Conservation (phyloP, 129 eudicot species). For the Artemisia tridentata region DNA sequence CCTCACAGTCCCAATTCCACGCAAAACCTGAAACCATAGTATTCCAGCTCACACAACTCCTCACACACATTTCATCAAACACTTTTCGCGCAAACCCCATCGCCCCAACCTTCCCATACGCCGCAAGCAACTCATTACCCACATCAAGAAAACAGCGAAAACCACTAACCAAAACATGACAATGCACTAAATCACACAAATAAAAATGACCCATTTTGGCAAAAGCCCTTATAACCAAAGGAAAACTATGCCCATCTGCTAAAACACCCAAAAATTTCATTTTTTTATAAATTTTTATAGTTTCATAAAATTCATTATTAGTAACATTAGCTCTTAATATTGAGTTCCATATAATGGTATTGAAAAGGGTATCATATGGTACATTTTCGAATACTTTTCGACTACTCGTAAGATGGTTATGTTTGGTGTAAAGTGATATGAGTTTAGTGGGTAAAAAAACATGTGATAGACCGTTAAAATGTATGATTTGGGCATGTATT, state of each 20-base stretch:
- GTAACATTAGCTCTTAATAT: slow-evolving; percentile 55
- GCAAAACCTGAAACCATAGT: slow-evolving; percentile 61
- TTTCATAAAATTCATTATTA: slow-evolving; percentile 27
- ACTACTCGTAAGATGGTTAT: slow-evolving; percentile 41
- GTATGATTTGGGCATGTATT: slow-evolving; percentile 50
- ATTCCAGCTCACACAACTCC: slow-evolving; percentile 64
- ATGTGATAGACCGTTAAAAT: slow-evolving; percentile 23
- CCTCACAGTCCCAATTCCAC: slow-evolving; percentile 39
- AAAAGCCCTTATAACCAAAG: slow-evolving; percentile 62
- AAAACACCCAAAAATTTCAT: slow-evolving; percentile 42
- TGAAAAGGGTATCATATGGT: slow-evolving; percentile 29
- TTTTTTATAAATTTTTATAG: slow-evolving; percentile 41
- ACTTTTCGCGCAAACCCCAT: slow-evolving; percentile 44
- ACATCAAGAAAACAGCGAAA: slow-evolving; percentile 46
- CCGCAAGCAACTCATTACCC: slow-evolving; percentile 56
- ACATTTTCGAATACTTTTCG: slow-evolving; percentile 48
- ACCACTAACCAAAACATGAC: slow-evolving; percentile 52
- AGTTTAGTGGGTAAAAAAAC: slow-evolving; percentile 56
- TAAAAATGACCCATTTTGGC: slow-evolving; percentile 35
- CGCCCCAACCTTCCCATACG: slow-evolving; percentile 54
- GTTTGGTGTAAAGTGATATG: slow-evolving; percentile 41
- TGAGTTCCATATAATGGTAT: slow-evolving; percentile 58
- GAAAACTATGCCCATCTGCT: slow-evolving; percentile 65
- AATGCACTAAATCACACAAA: slow-evolving; percentile 43
- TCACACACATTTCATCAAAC: slow-evolving; percentile 60